Evolutionary conservation across 2,329 filamentous ascomycete species (phyloP).

Genomic region (Xylaria sp.): DNA sequence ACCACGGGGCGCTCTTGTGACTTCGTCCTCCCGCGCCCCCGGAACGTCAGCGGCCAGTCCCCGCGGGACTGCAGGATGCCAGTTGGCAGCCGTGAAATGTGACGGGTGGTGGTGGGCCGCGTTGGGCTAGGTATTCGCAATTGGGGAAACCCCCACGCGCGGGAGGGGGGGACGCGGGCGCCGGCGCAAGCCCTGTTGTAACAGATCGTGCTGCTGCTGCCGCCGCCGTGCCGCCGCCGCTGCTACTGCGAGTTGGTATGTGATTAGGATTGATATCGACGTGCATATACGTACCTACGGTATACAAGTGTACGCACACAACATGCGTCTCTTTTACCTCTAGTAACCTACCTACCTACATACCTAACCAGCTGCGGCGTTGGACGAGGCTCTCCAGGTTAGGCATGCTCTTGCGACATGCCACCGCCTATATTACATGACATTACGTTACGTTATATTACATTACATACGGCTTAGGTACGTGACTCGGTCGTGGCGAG

Average conservation of each 20-base stretch:
- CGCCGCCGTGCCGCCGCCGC: no score
- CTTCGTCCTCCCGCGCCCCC: slow-evolving; percentile 17
- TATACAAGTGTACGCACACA: no score
- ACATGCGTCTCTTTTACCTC: no score
- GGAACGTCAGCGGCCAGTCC: slow-evolving; percentile 25
- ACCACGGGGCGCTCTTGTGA: slow-evolving; percentile 25
- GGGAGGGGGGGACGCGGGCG: neutral
- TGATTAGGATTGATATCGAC: neutral
- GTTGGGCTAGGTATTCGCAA: neutral
- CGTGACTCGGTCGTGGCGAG: slow-evolving; percentile 15
- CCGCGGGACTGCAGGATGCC: slow-evolving; percentile 26
- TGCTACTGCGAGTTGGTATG: no score
- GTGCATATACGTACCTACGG: neutral
- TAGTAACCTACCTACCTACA: neutral
- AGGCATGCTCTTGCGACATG: slow-evolving; percentile 8
- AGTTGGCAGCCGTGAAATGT: slow-evolving; percentile 24
- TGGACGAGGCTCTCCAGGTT: slow-evolving; percentile 17
- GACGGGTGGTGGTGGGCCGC: slow-evolving; percentile 2
- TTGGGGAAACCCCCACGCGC: slow-evolving; percentile 18
- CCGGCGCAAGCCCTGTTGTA: neutral
- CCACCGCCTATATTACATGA: no score
- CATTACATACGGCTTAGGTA: no score
- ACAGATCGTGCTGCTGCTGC: neutral
- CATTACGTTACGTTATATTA: no score
- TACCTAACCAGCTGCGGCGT: slow-evolving; percentile 5